phyloP scores from a whole-genome alignment of 2,329 filamentous ascomycete genomes.

The Aureobasidium musti region DNA sequence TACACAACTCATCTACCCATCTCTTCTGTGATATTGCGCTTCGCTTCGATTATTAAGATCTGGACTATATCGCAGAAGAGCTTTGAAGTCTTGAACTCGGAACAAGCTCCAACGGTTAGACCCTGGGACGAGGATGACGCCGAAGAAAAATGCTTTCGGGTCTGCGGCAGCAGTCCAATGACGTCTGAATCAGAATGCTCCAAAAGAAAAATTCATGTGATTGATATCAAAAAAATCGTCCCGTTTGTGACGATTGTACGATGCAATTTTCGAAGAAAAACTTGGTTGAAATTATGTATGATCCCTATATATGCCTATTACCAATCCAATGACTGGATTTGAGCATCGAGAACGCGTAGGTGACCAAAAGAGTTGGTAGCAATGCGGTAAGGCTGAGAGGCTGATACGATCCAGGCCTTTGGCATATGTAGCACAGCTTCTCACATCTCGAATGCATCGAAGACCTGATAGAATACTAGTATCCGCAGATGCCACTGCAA shows the following conservation, averaged over 20 bases:
- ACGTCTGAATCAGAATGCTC: too few relatives aligned
- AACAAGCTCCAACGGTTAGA: too few relatives aligned
- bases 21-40: too few relatives aligned
- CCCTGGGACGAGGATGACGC: too few relatives aligned
- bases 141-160: not conserved
- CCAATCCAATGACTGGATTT: not conserved
- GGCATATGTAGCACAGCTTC: not conserved
- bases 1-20: too few relatives aligned
- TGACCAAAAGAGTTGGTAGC: not conserved
- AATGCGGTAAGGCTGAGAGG: conserved; percentile 9
- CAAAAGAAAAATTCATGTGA: conserved; percentile 24
- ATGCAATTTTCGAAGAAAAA: not conserved
- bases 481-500: conserved; percentile 34
- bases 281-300: conserved; percentile 21
- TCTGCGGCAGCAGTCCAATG: too few relatives aligned
- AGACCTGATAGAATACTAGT: not conserved
- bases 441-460: not conserved
- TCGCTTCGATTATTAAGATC: too few relatives aligned
- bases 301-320: conserved; percentile 23
- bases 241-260: conserved; percentile 13
- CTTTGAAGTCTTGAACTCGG: too few relatives aligned
- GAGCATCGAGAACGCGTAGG: not conserved
- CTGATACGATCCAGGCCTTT: not conserved
- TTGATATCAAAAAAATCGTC: too few relatives aligned
- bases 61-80: too few relatives aligned